These are phyloP conservation scores for Coniella lustricola DNA, from an alignment of 2,329 filamentous ascomycete genomes.

Conservation along the genomic window DNA sequence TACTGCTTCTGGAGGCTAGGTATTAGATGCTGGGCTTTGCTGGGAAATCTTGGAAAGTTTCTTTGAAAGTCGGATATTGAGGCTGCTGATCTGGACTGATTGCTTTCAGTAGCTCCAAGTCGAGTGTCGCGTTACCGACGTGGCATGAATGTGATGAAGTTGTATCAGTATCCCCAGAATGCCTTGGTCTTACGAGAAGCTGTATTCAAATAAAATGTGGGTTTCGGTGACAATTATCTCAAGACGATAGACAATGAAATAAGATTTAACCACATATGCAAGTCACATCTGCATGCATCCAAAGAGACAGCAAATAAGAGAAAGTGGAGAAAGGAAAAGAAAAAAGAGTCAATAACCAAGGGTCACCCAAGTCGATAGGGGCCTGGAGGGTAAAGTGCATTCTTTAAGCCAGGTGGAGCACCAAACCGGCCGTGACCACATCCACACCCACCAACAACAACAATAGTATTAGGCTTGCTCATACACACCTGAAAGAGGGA, in stretches of 20 bases:
- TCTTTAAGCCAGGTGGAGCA: constrained; percentile 12
- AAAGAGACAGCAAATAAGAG: constrained; percentile 8
- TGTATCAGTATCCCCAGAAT: too few relatives aligned
- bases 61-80: too few relatives aligned
- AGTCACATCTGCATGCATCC: constrained; percentile 12
- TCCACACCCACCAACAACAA: background rate
- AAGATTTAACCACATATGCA: constrained; percentile 1
- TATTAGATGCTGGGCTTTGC: background rate
- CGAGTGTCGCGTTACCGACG: too few relatives aligned
- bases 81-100: background rate
- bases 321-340: constrained; percentile 3
- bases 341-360: background rate
- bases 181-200: too few relatives aligned
- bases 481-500: background rate
- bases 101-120: too few relatives aligned
- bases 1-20: too few relatives aligned
- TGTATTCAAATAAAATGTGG: background rate
- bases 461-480: constrained; percentile 5
- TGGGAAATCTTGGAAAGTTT: too few relatives aligned
- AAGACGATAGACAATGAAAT: constrained; percentile 4
- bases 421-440: background rate
- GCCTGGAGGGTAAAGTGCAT: constrained; percentile 2
- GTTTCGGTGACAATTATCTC: constrained; percentile 4
- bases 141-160: too few relatives aligned
- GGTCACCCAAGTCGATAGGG: background rate